phyloP scores from a whole-genome alignment of 1,284 basidiomycete species.

The Ceratobasidium sp. region DNA sequence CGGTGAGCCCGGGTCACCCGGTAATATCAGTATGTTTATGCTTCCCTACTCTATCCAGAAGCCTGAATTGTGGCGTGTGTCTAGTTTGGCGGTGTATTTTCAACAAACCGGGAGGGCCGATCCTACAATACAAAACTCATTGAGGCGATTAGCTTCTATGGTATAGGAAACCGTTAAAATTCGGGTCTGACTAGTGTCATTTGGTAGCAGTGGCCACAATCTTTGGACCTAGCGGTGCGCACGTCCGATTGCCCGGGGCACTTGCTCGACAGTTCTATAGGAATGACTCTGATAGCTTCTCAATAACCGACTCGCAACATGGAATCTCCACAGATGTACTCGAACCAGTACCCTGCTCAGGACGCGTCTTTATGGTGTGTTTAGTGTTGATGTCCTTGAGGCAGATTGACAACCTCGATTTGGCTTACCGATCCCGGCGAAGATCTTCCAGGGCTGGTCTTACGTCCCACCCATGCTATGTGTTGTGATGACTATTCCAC shows the following conservation, averaged over 20 bases:
- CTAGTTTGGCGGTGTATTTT: constrained; percentile 76
- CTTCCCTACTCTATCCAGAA: background rate
- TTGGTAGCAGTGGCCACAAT: constrained; percentile 70
- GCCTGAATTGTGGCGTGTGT: constrained; percentile 33
- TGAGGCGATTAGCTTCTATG: constrained; percentile 58
- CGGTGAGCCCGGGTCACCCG: constrained; percentile 68
- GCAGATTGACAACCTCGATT: too few relatives aligned
- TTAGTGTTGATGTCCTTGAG: too few relatives aligned
- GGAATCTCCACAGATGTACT: constrained; percentile 4
- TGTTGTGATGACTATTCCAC: too few relatives aligned
- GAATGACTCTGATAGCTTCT: too few relatives aligned
- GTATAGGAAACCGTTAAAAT: background rate
- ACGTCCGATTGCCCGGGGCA: constrained; percentile 71
- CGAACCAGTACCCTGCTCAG: constrained; percentile 19
- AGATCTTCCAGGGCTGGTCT: too few relatives aligned
- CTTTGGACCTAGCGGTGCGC: constrained; percentile 77
- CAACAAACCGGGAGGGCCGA: constrained; percentile 64
- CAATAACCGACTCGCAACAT: background rate
- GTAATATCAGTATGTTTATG: constrained; percentile 74
- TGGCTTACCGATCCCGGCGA: too few relatives aligned
- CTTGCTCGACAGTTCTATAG: constrained; percentile 71
- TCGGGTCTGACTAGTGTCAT: background rate
- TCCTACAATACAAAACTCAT: constrained; percentile 70
- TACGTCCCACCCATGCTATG: too few relatives aligned
- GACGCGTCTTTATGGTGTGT: too few relatives aligned